Evolutionary conservation across 2,329 filamentous ascomycete species (phyloP).

Genomic region (Didymella segeticola): DNA sequence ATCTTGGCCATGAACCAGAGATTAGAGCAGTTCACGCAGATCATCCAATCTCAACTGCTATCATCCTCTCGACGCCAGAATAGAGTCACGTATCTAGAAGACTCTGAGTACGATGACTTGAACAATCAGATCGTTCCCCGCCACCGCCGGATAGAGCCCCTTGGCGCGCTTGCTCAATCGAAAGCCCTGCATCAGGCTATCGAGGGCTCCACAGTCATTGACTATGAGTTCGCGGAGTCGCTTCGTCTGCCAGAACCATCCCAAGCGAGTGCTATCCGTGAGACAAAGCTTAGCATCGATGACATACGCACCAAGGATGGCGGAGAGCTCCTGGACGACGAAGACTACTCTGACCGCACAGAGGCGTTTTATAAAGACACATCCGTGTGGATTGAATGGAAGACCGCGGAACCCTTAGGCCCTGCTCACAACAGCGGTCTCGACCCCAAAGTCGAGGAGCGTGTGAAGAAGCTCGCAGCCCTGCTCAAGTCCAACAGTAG

Average conservation of each 20-base stretch:
- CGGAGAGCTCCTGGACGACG: background rate
- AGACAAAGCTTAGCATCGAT: slow-evolving; percentile 28
- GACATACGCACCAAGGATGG: background rate
- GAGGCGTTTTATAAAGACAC: slow-evolving; percentile 23
- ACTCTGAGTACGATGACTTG: background rate
- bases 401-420: slow-evolving; percentile 35
- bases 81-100: background rate
- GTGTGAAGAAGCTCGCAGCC: slow-evolving; percentile 42
- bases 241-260: too few relatives aligned
- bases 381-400: slow-evolving; percentile 50
- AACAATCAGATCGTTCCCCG: background rate
- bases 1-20: slow-evolving; percentile 47
- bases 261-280: slow-evolving; percentile 27
- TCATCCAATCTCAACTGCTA: slow-evolving; percentile 36
- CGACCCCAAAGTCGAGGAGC: slow-evolving; percentile 35
- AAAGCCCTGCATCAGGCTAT: too few relatives aligned
- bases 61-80: background rate
- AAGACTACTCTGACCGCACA: slow-evolving; percentile 27
- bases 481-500: slow-evolving; percentile 29
- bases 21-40: slow-evolving; percentile 45
- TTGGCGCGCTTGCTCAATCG: too few relatives aligned
- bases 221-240: too few relatives aligned
- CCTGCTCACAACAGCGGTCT: slow-evolving; percentile 24
- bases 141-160: too few relatives aligned
- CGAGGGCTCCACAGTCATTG: too few relatives aligned